A percentile compares a stretch with the other conserved stretches of the same genome.
Conservation (phyloP, 305 asterid genomes). For the Rubia tinctorum region DNA sequence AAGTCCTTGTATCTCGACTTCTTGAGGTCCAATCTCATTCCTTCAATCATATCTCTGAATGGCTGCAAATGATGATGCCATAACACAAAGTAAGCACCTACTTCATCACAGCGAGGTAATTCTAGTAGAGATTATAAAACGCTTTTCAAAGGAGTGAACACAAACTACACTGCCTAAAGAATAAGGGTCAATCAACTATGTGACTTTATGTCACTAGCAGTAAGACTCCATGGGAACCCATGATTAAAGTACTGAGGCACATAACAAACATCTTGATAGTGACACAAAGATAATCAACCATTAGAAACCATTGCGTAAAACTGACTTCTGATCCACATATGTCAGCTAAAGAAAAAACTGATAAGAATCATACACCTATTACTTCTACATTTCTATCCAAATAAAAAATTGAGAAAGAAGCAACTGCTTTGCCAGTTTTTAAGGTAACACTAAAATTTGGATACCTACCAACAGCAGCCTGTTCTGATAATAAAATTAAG, state of each 20-base stretch:
- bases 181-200: background rate
- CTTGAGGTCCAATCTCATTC: slow-evolving; percentile 93
- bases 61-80: slow-evolving; percentile 51
- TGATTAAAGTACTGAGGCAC: slow-evolving; percentile 1
- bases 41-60: slow-evolving; percentile 96
- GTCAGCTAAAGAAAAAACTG: background rate
- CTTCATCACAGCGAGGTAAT: background rate
- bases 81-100: background rate
- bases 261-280: background rate
- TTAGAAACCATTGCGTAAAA: background rate
- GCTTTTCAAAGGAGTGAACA: background rate
- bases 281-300: slow-evolving; percentile 6
- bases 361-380: background rate
- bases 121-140: background rate
- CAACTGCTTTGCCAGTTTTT: background rate
- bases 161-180: background rate
- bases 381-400: background rate
- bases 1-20: slow-evolving; percentile 87
- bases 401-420: background rate
- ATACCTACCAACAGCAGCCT: background rate
- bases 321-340: background rate
- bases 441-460: background rate
- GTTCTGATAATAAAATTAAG: background rate
- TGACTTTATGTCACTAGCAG: background rate
- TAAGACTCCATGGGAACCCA: background rate